These are phyloP conservation scores for Stellera chamaejasme DNA, from an alignment of 345 rosid species.

Conservation along the genomic window DNA sequence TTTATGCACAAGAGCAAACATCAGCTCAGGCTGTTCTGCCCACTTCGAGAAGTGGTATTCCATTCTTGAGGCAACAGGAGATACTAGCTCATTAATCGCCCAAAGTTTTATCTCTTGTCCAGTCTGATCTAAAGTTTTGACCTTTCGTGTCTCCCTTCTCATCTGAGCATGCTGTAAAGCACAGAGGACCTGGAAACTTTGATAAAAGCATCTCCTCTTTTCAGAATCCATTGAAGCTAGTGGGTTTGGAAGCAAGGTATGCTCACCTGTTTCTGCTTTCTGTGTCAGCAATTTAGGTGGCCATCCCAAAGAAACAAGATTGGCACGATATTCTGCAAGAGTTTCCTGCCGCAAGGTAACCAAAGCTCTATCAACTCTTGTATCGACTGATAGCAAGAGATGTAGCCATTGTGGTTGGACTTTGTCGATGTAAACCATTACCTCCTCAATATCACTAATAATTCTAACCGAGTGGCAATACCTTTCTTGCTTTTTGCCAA, in stretches of 20 bases:
- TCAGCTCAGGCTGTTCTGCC: conserved; percentile 59
- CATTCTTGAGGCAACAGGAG: conserved; percentile 60
- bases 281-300: conserved; percentile 55
- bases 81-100: conserved; percentile 68
- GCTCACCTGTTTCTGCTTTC: conserved; percentile 26
- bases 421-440: conserved; percentile 32
- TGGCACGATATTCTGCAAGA: conserved; percentile 61
- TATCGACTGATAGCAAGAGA: conserved; percentile 56
- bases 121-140: conserved; percentile 14
- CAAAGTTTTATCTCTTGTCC: conserved; percentile 28
- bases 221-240: conserved; percentile 47
- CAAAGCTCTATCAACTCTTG: conserved; percentile 55
- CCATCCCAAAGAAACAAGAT: conserved; percentile 79
- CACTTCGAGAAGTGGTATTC: conserved; percentile 75
- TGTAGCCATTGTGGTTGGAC: conserved; percentile 42
- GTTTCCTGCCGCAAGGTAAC: conserved; percentile 50
- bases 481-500: conserved; percentile 37
- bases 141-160: conserved; percentile 41
- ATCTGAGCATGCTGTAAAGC: conserved; percentile 56
- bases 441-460: conserved; percentile 44
- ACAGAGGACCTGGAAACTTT: conserved; percentile 60
- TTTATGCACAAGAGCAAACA: conserved; percentile 57
- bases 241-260: conserved; percentile 44
- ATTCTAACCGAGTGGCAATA: conserved; percentile 35
- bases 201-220: conserved; percentile 42